A percentile compares a stretch with the other conserved stretches of the same genome.
Evolutionary conservation across 2,329 filamentous ascomycete species (phyloP).

Genomic region (Aphanocladium album): DNA sequence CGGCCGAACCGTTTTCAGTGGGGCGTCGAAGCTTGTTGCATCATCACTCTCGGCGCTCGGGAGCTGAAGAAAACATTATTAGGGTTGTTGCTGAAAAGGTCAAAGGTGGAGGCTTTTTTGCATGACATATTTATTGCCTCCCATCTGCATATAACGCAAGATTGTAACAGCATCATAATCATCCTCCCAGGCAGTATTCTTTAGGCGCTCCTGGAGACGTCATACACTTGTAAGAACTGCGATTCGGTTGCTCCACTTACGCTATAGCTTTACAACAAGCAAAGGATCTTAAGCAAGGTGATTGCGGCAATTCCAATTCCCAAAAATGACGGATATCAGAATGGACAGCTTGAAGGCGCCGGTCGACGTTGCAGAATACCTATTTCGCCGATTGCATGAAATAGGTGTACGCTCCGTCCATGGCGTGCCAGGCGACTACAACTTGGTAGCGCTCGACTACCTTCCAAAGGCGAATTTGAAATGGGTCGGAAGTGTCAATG

Average conservation of each 20-base stretch:
- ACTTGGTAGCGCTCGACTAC: slow-evolving; percentile 64
- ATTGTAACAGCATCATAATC: too few relatives aligned
- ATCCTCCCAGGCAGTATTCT: background rate
- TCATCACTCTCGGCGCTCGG: slow-evolving; percentile 1
- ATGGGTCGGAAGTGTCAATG: slow-evolving; percentile 67
- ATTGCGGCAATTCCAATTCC: slow-evolving; percentile 14
- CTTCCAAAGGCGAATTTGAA: slow-evolving; percentile 52
- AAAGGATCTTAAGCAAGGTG: background rate
- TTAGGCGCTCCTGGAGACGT: background rate
- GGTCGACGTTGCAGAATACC: slow-evolving; percentile 60
- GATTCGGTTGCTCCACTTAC: background rate
- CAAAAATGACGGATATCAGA: slow-evolving; percentile 33
- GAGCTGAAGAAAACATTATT: background rate
- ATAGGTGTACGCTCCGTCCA: slow-evolving; percentile 61
- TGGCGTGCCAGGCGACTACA: slow-evolving; percentile 70
- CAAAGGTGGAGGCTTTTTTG: background rate
- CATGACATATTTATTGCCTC: background rate
- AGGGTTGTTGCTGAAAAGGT: background rate
- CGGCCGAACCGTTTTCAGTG: slow-evolving; percentile 5
- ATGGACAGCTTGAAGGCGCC: slow-evolving; percentile 42
- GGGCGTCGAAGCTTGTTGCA: background rate
- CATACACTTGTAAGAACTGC: slow-evolving; percentile 15
- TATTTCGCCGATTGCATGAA: slow-evolving; percentile 60
- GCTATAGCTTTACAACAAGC: background rate
- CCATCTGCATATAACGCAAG: background rate